phyloP scores from a whole-genome alignment of 495 filamentous ascomycete genomes.

The Neurospora intermedia region DNA sequence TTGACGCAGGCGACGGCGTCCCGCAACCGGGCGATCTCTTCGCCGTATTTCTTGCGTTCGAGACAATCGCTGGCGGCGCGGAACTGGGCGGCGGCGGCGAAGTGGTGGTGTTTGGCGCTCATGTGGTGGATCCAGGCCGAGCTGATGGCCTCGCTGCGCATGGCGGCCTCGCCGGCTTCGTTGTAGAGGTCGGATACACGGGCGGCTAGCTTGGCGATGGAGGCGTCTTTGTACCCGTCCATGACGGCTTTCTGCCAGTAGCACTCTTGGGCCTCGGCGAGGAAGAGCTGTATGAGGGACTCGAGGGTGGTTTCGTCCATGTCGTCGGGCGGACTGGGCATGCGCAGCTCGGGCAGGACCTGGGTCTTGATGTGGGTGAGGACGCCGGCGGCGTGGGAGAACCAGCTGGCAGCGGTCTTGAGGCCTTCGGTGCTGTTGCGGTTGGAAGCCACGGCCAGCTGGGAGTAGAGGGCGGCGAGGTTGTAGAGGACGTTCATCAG shows the following conservation, averaged over 20 bases:
- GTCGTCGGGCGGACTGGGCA: conserved; percentile 73
- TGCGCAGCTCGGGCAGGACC: conserved; percentile 76
- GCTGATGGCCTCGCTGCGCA: conserved; percentile 80
- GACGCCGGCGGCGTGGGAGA: conserved; percentile 80
- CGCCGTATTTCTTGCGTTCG: conserved; percentile 89
- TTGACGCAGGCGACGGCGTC: conserved; percentile 77
- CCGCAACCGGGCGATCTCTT: conserved; percentile 79
- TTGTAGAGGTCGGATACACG: conserved; percentile 90
- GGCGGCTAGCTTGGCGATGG: conserved; percentile 82
- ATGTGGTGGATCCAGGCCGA: conserved; percentile 98
- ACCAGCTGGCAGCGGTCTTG: conserved; percentile 83
- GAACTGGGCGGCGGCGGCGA: conserved; percentile 92
- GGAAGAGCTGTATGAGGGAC: conserved; percentile 68
- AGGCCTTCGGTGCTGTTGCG: conserved; percentile 72
- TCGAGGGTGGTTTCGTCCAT: conserved; percentile 87
- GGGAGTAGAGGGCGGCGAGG: conserved; percentile 83
- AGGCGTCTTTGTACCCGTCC: conserved; percentile 82
- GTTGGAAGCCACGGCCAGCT: conserved; percentile 74
- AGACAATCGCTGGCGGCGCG: conserved; percentile 86
- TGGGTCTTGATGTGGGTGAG: conserved; percentile 66
- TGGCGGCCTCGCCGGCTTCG: conserved; percentile 70
- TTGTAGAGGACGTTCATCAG: conserved; percentile 91
- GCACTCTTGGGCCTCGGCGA: conserved; percentile 92
- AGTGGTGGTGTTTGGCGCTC: conserved; percentile 94
- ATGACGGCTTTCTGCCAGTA: conserved; percentile 98